Base-by-base conservation (phyloP, 352 stramenopile genomes). In the Phytophthora syringae region DNA sequence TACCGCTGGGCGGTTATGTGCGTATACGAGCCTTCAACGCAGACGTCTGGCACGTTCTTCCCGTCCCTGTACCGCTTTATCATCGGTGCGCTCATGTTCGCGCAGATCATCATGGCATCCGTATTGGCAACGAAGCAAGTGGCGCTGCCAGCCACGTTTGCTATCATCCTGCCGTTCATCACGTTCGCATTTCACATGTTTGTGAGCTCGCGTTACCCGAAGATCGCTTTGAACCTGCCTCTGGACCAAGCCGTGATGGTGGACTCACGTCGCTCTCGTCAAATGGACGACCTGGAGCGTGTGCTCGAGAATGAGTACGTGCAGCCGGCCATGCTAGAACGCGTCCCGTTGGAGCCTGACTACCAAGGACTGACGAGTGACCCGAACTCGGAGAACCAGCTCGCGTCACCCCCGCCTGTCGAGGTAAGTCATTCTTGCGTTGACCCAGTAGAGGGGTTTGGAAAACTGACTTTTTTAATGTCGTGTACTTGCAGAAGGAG, bases 11-110 rank as follows among this genome's bases (percentile, higher is more conserved):
- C 73, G 36, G 82, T 82, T 27, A 51, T 95, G 36, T 95, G 86
- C 39, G 82, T 95, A 9, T 66, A 83, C 24, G 82, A 92, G 28
- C 87, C 87, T 24, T 92, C 82, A 40, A 84, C 74, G 21, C 76
- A 93, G 62, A 90, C 79, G 2, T 70, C 74, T 1, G 87, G 82
- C 27, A 79, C 72, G 36, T 95, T 82, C 60, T 95, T 90, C 67
- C 87, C 87, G 43, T 88, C 84, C 44, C 82, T 95, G 42, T 93
- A 94, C 62, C 82, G 83, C 21, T 93, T 93, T 52, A 89, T 89
- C 36, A 74, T 95, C 28, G 83, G 83, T 12, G 87, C 87, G 44
- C 53, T 95, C 47, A 68, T 92, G 30, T 90, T 95, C 55, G 76
- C 87, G 16, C 87, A 95, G 73, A 71, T 93, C 43, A 86, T 93